phyloP scores from a whole-genome alignment of 2,329 filamentous ascomycete genomes.

The Neonectria hederae region DNA sequence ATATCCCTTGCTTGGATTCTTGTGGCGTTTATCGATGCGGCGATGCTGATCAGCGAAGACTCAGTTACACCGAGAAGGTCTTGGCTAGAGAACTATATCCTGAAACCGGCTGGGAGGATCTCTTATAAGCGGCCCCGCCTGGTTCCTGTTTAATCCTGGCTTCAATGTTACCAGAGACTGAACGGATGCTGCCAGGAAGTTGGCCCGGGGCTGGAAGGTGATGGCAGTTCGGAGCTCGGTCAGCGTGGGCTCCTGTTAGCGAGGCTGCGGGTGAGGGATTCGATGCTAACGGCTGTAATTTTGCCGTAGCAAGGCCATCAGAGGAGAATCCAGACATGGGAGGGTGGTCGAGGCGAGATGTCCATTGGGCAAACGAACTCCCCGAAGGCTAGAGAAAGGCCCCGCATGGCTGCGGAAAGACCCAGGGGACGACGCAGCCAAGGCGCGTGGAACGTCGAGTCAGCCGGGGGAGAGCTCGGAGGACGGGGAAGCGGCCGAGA shows the following conservation, averaged over 20 bases:
- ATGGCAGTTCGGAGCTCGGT: constrained; percentile 32
- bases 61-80: not conserved
- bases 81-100: not conserved
- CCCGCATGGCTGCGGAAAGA: not conserved
- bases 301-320: constrained; percentile 2
- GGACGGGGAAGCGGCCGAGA: constrained; percentile 9
- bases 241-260: constrained; percentile 30
- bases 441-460: not conserved
- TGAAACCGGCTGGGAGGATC: constrained; percentile 14
- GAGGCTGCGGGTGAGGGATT: constrained; percentile 2
- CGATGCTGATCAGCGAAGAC: not conserved
- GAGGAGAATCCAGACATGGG: constrained; percentile 5
- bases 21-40: not conserved
- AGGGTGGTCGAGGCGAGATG: not conserved
- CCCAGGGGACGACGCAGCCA: not conserved
- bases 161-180: constrained; percentile 17
- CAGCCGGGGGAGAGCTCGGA: constrained; percentile 27
- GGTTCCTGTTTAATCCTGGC: constrained; percentile 6
- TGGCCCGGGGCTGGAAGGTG: not conserved
- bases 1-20: not conserved
- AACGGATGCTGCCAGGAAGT: constrained; percentile 22
- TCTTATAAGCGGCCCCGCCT: constrained; percentile 22
- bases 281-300: not conserved
- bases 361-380: constrained; percentile 3
- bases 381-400: not conserved